Evolutionary conservation across 768 basidiomycete genomes (phyloP), one percentile per base, ranked within the genome.

Genomic region (Russula vinacea): DNA sequence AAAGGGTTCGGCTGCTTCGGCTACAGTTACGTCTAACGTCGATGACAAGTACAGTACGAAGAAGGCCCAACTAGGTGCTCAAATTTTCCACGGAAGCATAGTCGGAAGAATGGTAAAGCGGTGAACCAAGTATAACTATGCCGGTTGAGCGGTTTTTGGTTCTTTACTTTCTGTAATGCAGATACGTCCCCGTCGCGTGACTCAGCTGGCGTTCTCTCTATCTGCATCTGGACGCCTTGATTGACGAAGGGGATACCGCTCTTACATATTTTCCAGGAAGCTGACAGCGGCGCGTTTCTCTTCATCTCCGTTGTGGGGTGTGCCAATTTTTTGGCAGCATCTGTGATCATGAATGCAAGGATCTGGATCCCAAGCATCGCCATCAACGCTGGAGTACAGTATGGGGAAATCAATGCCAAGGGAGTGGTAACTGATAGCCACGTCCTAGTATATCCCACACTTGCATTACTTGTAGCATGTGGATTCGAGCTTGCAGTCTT

Each of bases 381-480:
- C 24, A 50, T 51, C 49, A 44, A 53, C 17, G 29, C 32, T 33
- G 10, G 6, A 42, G 14, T 29, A 47, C 10, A 9, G 14, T 8
- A 32, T 32, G 49, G 49, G 19, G 19, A 33, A 17, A 44, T 33
- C 14, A 26, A 62, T 37, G 40, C 49, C 47, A 32, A 40, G 35
- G 22, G 3, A 57, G 35, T 35, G 39, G 62, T 44, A 37, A 52
- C 11, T 29, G 50, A 45, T 58, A 33, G 61, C 51, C 37, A 39
- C 35, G 33, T 24, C 14, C 19, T 40, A 47, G 2, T 52, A 33
- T 45, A 51, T 44, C 35, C 52, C 62, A 58, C 62, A 37, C n/a
- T 32, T 40, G 37, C 11, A 44, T 40, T 49, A 7, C 35, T 39
- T 24, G 44, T 8, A 39, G 35, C 44, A 59, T 59, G 58, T 64